Conservation (phyloP, 352 stramenopile genomes). For the Phytophthora podocarpi region DNA sequence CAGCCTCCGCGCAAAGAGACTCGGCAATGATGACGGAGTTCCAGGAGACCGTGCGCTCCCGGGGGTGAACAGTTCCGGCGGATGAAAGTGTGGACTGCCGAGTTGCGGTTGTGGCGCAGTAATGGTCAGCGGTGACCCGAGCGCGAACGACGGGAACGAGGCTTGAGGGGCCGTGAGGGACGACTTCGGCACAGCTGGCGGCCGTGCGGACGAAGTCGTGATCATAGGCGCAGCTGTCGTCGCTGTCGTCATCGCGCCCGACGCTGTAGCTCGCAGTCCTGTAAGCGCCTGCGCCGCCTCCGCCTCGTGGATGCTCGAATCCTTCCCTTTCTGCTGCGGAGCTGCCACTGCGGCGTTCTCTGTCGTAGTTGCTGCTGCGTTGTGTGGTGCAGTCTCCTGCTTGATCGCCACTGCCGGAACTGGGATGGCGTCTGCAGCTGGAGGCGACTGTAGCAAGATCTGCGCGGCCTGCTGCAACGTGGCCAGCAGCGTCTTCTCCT, state of each 20-base stretch:
- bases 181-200: conserved; percentile 30
- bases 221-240: neutral
- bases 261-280: conserved; percentile 48
- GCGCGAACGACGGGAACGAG: conserved; percentile 39
- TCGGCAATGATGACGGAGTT: conserved; percentile 49
- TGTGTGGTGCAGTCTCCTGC: conserved; percentile 10
- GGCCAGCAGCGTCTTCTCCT: conserved; percentile 29
- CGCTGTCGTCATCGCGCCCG: conserved; percentile 7
- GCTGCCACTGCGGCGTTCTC: neutral
- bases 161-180: conserved; percentile 28
- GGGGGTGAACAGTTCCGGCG: conserved; percentile 40
- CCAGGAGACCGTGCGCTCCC: conserved; percentile 26
- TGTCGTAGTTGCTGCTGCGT: neutral
- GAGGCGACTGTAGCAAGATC: conserved; percentile 27
- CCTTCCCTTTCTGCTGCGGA: conserved; percentile 33
- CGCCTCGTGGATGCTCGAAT: conserved; percentile 55
- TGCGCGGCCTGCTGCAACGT: conserved; percentile 56
- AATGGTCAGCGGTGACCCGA: conserved; percentile 49
- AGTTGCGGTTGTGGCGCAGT: conserved; percentile 44
- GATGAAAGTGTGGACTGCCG: conserved; percentile 41
- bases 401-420: conserved; percentile 27
- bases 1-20: conserved; percentile 51
- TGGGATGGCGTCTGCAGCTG: conserved; percentile 3
- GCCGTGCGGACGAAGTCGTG: conserved; percentile 22
- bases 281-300: conserved; percentile 77